Percentiles rank a stretch among this genome's conserved stretches.
These are phyloP conservation scores for Penicillium silybi DNA, from an alignment of 495 filamentous ascomycete species.

Conservation along the genomic window DNA sequence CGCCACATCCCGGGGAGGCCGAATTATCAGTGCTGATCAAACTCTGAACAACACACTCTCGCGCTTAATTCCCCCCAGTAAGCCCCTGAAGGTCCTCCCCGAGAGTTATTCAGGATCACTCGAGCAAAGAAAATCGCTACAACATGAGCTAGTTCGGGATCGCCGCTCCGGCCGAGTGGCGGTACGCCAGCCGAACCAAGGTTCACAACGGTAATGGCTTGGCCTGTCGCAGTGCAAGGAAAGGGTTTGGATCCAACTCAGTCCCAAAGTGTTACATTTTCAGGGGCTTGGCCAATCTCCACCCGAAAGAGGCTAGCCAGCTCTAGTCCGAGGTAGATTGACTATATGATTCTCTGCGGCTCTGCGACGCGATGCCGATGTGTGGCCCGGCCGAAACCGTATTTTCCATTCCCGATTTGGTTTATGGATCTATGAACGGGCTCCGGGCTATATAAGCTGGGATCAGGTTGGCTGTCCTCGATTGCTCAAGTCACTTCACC, in stretches of 20 bases:
- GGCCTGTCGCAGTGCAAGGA: not conserved
- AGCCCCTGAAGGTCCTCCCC: not conserved
- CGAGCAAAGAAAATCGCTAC: too few relatives aligned
- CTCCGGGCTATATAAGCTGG: not conserved
- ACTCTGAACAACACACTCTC: not conserved
- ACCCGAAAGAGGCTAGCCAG: constrained; percentile 3
- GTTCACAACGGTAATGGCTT: not conserved
- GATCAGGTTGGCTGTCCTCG: not conserved
- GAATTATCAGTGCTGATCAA: not conserved
- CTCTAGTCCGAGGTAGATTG: constrained; percentile 8
- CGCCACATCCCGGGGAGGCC: not conserved
- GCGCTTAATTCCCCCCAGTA: not conserved
- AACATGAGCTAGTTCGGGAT: not conserved
- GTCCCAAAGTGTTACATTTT: not conserved
- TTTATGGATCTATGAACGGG: not conserved
- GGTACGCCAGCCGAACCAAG: not conserved
- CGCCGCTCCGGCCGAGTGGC: constrained; percentile 10
- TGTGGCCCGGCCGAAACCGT: constrained; percentile 4
- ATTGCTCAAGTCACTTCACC: not conserved
- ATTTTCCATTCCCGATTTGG: not conserved
- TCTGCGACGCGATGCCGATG: too few relatives aligned
- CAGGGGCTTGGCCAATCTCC: not conserved
- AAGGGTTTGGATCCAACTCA: not conserved
- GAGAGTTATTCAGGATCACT: not conserved
- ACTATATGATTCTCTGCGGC: not conserved